phyloP scores from a whole-genome alignment of 73 alveolate genomes.

The Tetrahymena borealis region DNA sequence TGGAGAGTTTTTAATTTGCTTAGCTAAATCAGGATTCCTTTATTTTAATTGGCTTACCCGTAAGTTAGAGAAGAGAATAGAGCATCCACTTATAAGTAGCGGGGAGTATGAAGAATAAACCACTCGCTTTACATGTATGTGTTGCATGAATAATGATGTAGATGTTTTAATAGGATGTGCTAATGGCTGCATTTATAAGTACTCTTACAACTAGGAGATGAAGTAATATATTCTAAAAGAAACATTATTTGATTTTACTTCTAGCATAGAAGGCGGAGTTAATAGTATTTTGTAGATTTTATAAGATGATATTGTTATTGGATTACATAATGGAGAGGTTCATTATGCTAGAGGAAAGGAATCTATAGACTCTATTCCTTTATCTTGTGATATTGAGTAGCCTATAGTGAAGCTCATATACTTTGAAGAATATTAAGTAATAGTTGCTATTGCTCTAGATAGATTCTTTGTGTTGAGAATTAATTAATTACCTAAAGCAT shows the following conservation, averaged over 20 bases:
- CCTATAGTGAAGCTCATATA: neutral
- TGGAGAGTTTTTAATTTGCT: neutral
- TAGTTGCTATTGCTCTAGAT: neutral
- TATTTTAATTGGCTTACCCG: neutral
- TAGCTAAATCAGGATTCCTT: neutral
- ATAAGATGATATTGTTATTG: neutral
- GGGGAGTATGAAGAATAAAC: neutral
- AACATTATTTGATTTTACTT: neutral
- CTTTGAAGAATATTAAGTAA: neutral
- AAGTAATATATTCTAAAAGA: neutral
- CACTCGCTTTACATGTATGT: neutral
- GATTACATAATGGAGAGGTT: neutral
- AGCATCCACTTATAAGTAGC: neutral
- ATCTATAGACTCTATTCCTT: neutral
- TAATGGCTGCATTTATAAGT: neutral
- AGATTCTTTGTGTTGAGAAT: neutral
- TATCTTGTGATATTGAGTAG: neutral
- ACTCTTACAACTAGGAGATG: neutral
- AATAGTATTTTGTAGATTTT: neutral
- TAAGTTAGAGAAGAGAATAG: neutral
- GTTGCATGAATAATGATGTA: neutral
- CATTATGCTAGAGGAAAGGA: neutral
- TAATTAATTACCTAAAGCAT: neutral
- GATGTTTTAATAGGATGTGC: neutral
- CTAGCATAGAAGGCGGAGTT: neutral